Base-by-base conservation (phyloP, 1,284 basidiomycete genomes). In the Sphaerobolus stellatus region DNA sequence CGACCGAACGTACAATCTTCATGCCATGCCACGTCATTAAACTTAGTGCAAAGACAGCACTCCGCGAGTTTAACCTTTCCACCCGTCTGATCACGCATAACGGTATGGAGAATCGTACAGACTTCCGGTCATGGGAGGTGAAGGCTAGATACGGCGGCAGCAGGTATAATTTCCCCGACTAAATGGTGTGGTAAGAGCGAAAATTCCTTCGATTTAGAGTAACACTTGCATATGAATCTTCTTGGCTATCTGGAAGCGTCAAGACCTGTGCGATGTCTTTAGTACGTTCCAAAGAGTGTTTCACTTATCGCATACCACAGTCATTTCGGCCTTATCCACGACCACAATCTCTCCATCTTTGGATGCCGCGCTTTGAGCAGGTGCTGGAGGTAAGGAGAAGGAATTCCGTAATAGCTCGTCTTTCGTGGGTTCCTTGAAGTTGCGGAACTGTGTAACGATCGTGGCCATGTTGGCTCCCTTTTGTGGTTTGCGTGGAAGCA, bases 11-110 rank as follows among this genome's bases (percentile, higher is more conserved):
- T 59, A 95, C 93, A 64, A 98, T 90, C 76, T 97, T 92, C 80
- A 92, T 86, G 44, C 92, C 90, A 69, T 98, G 94, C 94, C 95
- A 99, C 53, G 94, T 85, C n/a, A 88, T 84, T 27, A 99, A 76
- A 63, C 92, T 94, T 38, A 99, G 81, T 5, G 96, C 96, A 68
- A 98, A 98, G 28, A 98, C 90, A 5, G 94, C 95, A 22, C 94
- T 91, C 31, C 94, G 81, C 20, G 92, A 90, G 70, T 94, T 94
- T 50, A 94, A 76, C 38, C 95, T 78, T 71, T 99, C 97, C n/a
- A 99, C 97, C 38, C 97, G 79, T 38, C 97, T 83, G 59, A 99
- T 87, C 2, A 94, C 95, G 57, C 90, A 94, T 33, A 99, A 78
- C 41, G 97, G 97, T 18, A 99, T 75, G 2, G 93, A 92, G 74